phyloP scores from a whole-genome alignment of 83 land plant species.

The Picea abies region DNA sequence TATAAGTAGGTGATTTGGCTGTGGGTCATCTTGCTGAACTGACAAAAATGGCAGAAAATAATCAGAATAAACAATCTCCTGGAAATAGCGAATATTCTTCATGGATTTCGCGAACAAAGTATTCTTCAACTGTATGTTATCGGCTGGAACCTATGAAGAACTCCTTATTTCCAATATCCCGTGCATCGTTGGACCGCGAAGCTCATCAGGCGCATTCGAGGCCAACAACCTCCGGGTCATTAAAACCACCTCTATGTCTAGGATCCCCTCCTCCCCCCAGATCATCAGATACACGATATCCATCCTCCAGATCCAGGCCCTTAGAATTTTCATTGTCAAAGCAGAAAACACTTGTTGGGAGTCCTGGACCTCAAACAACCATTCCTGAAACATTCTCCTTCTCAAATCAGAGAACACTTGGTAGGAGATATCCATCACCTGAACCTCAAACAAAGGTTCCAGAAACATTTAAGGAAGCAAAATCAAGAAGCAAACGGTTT shows the following conservation, averaged over 20 bases:
- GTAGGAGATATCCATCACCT: constrained; percentile 54
- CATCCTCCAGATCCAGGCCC: not conserved
- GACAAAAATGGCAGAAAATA: constrained; percentile 3
- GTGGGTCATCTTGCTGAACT: not conserved
- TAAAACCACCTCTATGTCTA: not conserved
- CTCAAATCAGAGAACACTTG: constrained; percentile 3
- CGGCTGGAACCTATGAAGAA: constrained; percentile 30
- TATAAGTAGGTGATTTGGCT: not conserved
- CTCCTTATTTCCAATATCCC: constrained; percentile 18
- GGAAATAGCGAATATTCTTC: constrained; percentile 31
- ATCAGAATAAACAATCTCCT: not conserved
- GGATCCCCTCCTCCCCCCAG: constrained; percentile 1
- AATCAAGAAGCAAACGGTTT: too few species aligned
- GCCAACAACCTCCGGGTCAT: constrained; percentile 5
- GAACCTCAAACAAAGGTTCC: too few species aligned
- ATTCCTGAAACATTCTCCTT: not conserved
- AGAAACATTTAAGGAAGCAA: too few species aligned
- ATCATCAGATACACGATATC: not conserved
- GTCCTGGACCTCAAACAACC: too few species aligned
- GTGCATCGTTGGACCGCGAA: constrained; percentile 13
- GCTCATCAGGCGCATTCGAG: not conserved
- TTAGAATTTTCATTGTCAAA: not conserved
- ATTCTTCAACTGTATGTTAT: constrained; percentile 61
- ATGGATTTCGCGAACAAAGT: constrained; percentile 65
- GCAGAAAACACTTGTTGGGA: too few species aligned